Evolutionary conservation across 805 yeast genomes (phyloP).

Genomic region (Schwanniomyces polymorphus): DNA sequence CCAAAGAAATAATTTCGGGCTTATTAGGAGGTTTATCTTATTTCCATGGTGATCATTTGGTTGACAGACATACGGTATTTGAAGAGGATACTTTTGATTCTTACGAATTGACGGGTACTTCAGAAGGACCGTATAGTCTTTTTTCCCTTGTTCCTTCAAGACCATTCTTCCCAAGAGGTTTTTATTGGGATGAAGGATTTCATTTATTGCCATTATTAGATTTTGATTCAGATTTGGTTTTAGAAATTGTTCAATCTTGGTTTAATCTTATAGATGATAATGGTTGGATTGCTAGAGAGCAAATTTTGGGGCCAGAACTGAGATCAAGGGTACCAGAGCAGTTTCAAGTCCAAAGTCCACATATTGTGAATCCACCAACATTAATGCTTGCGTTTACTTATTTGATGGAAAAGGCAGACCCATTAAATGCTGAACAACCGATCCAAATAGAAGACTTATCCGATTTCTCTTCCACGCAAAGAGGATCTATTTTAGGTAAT

Average conservation of each 20-base stretch:
- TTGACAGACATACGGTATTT: slow-evolving; percentile 67
- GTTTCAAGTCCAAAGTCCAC: slow-evolving; percentile 83
- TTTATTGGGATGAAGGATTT: slow-evolving; percentile 98
- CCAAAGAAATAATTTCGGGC: slow-evolving; percentile 77
- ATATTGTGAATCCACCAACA: slow-evolving; percentile 95
- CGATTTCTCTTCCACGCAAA: slow-evolving; percentile 5
- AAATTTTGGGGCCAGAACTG: slow-evolving; percentile 88
- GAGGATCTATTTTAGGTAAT: slow-evolving; percentile 48
- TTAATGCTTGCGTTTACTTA: slow-evolving; percentile 70
- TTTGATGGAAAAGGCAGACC: slow-evolving; percentile 38
- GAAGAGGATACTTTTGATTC: slow-evolving; percentile 71
- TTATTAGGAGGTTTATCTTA: slow-evolving; percentile 89
- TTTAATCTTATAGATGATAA: slow-evolving; percentile 78
- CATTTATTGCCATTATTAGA: slow-evolving; percentile 80
- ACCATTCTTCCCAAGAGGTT: slow-evolving; percentile 94
- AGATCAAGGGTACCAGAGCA: slow-evolving; percentile 83
- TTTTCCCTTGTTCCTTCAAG: slow-evolving; percentile 89
- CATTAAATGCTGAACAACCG: slow-evolving; percentile 21
- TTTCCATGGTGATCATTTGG: slow-evolving; percentile 78
- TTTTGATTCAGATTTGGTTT: slow-evolving; percentile 78
- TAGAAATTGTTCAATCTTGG: slow-evolving; percentile 87
- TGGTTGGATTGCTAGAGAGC: slow-evolving; percentile 98
- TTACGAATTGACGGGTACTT: slow-evolving; percentile 49
- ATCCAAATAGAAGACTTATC: slow-evolving; percentile 20
- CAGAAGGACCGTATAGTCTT: slow-evolving; percentile 76